A percentile compares a stretch with the other conserved stretches of the same genome.
These are phyloP conservation scores for Eimeria zaria DNA, from an alignment of 169 alveolate species.

Conservation along the genomic window DNA sequence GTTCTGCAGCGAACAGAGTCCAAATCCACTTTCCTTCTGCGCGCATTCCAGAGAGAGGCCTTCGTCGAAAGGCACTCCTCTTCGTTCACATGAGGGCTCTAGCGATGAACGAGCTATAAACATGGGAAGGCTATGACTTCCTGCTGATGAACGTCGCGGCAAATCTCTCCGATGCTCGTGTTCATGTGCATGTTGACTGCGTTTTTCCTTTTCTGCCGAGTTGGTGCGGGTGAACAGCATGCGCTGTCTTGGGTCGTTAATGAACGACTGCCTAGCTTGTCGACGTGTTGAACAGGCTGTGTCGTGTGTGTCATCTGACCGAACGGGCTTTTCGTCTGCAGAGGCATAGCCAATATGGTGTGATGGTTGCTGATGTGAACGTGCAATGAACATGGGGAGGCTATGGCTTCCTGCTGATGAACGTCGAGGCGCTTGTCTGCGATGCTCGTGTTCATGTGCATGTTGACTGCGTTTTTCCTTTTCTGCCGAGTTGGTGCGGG, in stretches of 20 bases:
- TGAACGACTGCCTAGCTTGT: constrained; percentile 54
- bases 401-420: constrained; percentile 76
- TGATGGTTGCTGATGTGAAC: constrained; percentile 12
- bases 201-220: constrained; percentile 5
- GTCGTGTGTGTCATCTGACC: neutral
- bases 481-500: constrained; percentile 28
- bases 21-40: neutral
- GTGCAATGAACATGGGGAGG: constrained; percentile 53
- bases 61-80: no score
- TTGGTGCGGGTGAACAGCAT: constrained; percentile 44
- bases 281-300: constrained; percentile 22
- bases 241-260: constrained; percentile 50
- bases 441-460: neutral
- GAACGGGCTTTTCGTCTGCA: neutral
- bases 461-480: constrained; percentile 9
- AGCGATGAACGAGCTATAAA: constrained; percentile 31
- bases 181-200: neutral
- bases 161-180: neutral
- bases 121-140: constrained; percentile 56
- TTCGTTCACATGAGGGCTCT: no score
- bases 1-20: neutral
- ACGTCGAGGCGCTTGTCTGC: constrained; percentile 26
- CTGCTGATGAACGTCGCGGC: constrained; percentile 75
- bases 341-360: neutral
- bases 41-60: neutral